Conservation (phyloP, 179 eudicot species). For the Heliamphora ciliata region DNA sequence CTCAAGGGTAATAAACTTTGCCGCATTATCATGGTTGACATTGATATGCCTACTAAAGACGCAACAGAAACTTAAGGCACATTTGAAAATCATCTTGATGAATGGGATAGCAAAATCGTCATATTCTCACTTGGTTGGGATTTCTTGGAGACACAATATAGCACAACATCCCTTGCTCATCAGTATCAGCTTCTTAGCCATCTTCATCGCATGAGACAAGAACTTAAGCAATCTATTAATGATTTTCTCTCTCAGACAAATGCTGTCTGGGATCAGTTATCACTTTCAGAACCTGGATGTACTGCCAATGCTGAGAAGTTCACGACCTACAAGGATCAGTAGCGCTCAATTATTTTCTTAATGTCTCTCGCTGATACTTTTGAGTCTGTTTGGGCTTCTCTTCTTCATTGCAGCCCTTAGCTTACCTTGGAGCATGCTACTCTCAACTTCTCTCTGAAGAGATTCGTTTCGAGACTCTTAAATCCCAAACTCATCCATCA, state of each 20-base stretch:
- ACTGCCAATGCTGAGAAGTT: background rate
- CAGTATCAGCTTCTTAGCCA: background rate
- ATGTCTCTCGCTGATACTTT: background rate
- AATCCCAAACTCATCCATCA: too few relatives aligned
- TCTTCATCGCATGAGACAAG: background rate
- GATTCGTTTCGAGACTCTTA: background rate
- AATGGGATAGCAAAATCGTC: background rate
- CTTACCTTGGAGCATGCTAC: background rate
- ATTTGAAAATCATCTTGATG: background rate
- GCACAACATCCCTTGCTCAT: background rate
- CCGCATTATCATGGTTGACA: background rate
- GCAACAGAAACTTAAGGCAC: background rate
- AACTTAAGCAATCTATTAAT: background rate
- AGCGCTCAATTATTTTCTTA: background rate
- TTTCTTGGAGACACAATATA: background rate
- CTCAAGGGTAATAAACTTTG: background rate
- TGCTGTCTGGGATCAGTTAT: background rate
- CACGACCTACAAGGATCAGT: background rate
- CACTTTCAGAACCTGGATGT: background rate
- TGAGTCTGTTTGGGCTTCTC: background rate
- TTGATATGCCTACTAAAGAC: background rate
- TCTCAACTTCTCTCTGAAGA: conserved; percentile 3
- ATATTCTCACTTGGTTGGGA: conserved; percentile 1
- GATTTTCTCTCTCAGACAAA: background rate
- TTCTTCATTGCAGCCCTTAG: background rate